Base-by-base conservation (phyloP, 805 yeast genomes). In the Metschnikowia amazonensis region DNA sequence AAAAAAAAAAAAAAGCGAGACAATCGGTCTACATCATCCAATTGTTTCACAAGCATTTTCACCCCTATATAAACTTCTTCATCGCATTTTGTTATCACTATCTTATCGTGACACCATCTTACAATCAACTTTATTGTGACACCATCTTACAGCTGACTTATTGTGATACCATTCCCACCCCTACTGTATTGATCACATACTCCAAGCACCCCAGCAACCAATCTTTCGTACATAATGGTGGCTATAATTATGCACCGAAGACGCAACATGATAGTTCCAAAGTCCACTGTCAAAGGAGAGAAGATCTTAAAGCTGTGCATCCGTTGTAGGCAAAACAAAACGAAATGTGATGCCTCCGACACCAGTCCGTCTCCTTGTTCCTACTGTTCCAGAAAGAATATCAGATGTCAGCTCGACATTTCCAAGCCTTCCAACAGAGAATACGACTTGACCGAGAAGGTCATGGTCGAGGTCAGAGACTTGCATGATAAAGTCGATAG, bases 241-340 rank as follows among this genome's bases (percentile, higher is more conserved):
- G 44, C 55, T 21, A 49, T 51, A 34, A 34, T 51, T 9, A 53
- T 51, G 54, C 56, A 49, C 33, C 48, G 51, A 45, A 47, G 52
- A 43, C 49, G 47, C 23, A 45, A 27, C 33, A 45, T 45, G 32
- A 33, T 45, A 38, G 44, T 42, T 41, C 51, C 52, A 35, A 44
- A 49, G 20, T 13, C 51, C 24, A 37, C 36, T 18, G 42, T 11
- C 39, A 45, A 46, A 23, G 60, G 59, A 17, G 55, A 48, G n/a
- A 55, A 49, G 43, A 34, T 59, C 23, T 53, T 60, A 39, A 80
- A 81, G 53, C 76, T 86, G 9, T 83, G 89, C 58, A 70, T 76
- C 4, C 67, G 84, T 27, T 83, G 89, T 60, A 70, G 88, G 29
- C 77, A 77, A 55, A 84, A 81, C 53, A 83, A 83, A 59, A 81